Evolutionary conservation across 441 rosid genomes (phyloP), one percentile per base, ranked within the genome.

Genomic region (Populus tomentosa): DNA sequence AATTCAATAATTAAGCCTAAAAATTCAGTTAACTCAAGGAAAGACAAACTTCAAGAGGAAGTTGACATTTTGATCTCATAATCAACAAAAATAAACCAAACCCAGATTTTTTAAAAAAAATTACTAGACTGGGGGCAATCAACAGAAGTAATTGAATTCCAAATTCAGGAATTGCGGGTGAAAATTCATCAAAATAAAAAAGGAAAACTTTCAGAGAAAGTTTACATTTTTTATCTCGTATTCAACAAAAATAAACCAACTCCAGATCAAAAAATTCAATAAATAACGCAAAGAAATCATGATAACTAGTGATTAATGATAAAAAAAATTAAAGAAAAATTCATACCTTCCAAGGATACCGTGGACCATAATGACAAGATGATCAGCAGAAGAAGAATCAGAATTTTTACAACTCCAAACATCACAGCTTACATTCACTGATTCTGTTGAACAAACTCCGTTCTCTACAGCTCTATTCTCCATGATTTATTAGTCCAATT

Each of bases 281-380:
- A 53, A 53, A 53, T 6, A 5, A 53, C 7, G 3, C n/a, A 53
- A 53, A 53, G 1, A 6, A 5, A 16, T 5, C 2, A 53, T 16
- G 61, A 38, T 33, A 53, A 46, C n/a, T 20, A 33, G 69, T 33
- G 21, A 73, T 28, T 69, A 26, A 21, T 30, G 14, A 24, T 67
- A 18, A 9, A 28, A 40, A 30, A 65, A 38, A 28, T 2, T 30
- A 30, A 3, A 30, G 32, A 30, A 30, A 30, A 30, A 30, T 3
- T 18, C 80, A 42, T 64, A 94, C 99, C 97, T 92, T 79, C 99
- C 99, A 28, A 94, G 88, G 76, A 96, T 96, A 10, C 98, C 99
- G 78, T 96, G 94, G 82, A 92, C 95, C 99, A 94, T 91, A 80
- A 96, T 80, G 26, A 96, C 98, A 72, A 96, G 98, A 83, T 96